phyloP scores from a whole-genome alignment of 208 protist species.

The Trypanosoma platydactyli region DNA sequence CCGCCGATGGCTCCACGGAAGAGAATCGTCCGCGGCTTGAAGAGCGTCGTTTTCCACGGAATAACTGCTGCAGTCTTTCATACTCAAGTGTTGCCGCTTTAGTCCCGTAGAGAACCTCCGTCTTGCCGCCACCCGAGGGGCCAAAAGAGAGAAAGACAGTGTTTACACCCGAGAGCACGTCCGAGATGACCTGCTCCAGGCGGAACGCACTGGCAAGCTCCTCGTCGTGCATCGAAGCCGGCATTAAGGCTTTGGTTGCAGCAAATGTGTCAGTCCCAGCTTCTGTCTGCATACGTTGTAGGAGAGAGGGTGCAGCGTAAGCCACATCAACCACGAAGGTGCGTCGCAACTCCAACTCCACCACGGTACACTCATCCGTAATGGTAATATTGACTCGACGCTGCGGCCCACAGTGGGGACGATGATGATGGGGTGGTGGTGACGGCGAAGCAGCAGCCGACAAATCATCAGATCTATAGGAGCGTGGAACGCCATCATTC shows the following conservation, averaged over 20 bases:
- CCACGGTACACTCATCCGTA: constrained; percentile 30
- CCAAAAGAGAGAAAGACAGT: constrained; percentile 29
- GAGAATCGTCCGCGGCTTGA: not conserved
- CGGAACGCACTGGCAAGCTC: constrained; percentile 13
- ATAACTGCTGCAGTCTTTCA: not conserved
- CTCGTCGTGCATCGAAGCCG: not conserved
- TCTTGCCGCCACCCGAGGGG: constrained; percentile 25
- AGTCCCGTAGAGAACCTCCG: constrained; percentile 24
- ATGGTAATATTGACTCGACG: constrained; percentile 5
- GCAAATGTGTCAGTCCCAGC: not conserved
- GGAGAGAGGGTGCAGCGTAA: constrained; percentile 4
- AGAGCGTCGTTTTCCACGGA: not conserved
- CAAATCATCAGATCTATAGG: too few species aligned
- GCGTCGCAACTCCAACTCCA: constrained; percentile 20
- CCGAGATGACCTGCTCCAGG: constrained; percentile 16
- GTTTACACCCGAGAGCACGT: constrained; percentile 28
- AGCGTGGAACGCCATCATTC: not conserved
- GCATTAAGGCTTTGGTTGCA: not conserved
- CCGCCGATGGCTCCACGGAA: not conserved
- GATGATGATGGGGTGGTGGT: too few species aligned
- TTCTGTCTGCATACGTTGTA: not conserved
- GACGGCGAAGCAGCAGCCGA: too few species aligned
- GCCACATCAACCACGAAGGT: constrained; percentile 31
- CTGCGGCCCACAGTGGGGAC: too few species aligned
- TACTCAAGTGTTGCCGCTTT: constrained; percentile 1